Evolutionary conservation across 257 asterid species (phyloP), one percentile per base, ranked within the genome.

Genomic region (Solanum chiquidenum): DNA sequence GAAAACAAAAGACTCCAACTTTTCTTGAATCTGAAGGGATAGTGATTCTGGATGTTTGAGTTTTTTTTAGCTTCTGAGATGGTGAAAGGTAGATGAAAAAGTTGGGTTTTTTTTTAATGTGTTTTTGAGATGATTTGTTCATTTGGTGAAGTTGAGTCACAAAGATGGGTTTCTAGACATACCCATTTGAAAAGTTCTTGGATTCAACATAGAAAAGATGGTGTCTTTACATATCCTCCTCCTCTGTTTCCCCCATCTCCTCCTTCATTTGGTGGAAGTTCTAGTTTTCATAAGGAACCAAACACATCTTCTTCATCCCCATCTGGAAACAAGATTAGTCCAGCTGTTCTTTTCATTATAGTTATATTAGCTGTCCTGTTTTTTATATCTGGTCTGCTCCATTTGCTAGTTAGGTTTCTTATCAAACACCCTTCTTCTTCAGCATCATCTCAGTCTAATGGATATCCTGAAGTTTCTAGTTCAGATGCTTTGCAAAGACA

Each of bases 331-430:
- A 94, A 86, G 89, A 95, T 95, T 86, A 95, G 96, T 74, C 99
- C 99, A 5, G 98, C 98, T 77, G 98, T 95, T 68, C 92, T 95
- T 37, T 95, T 97, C 90, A 92, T 94, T 82, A 93, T 95, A 88
- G 98, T 96, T 64, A 95, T 93, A 75, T 87, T 96, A 86, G 99
- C 98, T 79, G 94, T 97, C 66, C 92, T 97, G 21, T 97, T 96
- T 83, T 97, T 97, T 92, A 91, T 97, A 75, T 97, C 99, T 75
- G 99, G 99, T 72, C 90, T 97, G 33, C 98, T 97, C 44, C 99
- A 97, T 90, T 92, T 97, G 90, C 98, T 97, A 38, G 99, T 97
- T 64, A 90, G 99, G 90, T 96, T 95, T 64, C 99, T 97, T 21
- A 91, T 94, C 80, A 97, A 95, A 84, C 93, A 87, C 85, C 98